A percentile compares a stretch with the other conserved stretches of the same genome.
These are phyloP conservation scores for Neonectria hederae DNA, from an alignment of 2,329 filamentous ascomycete genomes.

Conservation along the genomic window DNA sequence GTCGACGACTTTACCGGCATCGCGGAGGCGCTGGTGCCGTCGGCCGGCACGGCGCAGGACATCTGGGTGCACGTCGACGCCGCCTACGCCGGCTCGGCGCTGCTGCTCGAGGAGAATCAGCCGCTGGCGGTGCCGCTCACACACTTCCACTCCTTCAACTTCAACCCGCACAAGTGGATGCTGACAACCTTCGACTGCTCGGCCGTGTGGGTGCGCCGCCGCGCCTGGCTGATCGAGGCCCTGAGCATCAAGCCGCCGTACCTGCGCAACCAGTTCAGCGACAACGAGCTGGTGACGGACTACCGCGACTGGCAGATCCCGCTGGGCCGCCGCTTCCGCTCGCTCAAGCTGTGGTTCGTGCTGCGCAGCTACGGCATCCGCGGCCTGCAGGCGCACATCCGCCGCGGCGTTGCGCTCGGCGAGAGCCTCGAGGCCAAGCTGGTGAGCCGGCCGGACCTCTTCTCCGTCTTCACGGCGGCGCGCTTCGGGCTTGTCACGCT, in stretches of 20 bases:
- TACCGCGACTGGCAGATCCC: slow-evolving; percentile 98
- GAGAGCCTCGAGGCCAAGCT: slow-evolving; percentile 74
- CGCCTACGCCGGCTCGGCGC: slow-evolving; percentile 87
- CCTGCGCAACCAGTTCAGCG: slow-evolving; percentile 81
- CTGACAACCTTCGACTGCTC: slow-evolving; percentile 91
- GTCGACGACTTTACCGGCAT: slow-evolving; percentile 83
- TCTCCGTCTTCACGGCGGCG: slow-evolving; percentile 78
- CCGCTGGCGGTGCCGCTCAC: slow-evolving; percentile 69
- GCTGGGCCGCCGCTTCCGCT: slow-evolving; percentile 86
- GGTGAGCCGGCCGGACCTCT: slow-evolving; percentile 70
- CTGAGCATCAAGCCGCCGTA: slow-evolving; percentile 84
- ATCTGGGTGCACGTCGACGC: slow-evolving; percentile 96
- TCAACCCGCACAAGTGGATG: slow-evolving; percentile 98
- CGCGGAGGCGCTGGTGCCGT: slow-evolving; percentile 55
- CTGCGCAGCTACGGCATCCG: slow-evolving; percentile 81
- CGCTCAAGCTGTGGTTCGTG: slow-evolving; percentile 96
- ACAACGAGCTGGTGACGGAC: slow-evolving; percentile 87
- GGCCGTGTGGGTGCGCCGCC: slow-evolving; percentile 80
- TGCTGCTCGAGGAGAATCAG: slow-evolving; percentile 84
- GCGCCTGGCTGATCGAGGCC: slow-evolving; percentile 80
- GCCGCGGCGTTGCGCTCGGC: slow-evolving; percentile 74
- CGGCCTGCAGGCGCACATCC: slow-evolving; percentile 79
- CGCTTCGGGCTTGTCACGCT: slow-evolving; percentile 84
- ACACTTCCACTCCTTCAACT: slow-evolving; percentile 86
- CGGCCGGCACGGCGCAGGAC: slow-evolving; percentile 51